These are phyloP conservation scores for Suhomyces kunorum DNA, from an alignment of 1,139 yeast genomes.

Conservation along the genomic window DNA sequence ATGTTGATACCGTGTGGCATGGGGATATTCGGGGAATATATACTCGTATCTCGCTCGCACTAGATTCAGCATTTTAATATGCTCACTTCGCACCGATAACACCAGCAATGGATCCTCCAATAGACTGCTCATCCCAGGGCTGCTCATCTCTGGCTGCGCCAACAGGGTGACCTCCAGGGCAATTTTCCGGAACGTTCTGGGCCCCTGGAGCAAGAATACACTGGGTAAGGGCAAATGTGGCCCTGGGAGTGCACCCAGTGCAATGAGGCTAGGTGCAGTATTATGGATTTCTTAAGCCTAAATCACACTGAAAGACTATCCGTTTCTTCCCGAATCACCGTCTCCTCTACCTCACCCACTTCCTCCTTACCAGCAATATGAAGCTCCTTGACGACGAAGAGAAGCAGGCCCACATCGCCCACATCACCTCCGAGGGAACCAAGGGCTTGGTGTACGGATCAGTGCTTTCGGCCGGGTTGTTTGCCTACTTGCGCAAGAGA, in stretches of 20 bases:
- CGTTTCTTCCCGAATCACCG: too few species aligned
- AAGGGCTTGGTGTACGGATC: constrained; percentile 46
- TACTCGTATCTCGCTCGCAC: background rate
- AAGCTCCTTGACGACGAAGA: constrained; percentile 44
- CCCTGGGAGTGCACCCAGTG: too few species aligned
- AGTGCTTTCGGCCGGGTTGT: constrained; percentile 36
- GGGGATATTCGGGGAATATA: background rate
- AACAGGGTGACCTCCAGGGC: background rate
- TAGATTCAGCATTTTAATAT: constrained; percentile 3
- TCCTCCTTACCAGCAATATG: constrained; percentile 24
- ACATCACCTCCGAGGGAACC: constrained; percentile 39
- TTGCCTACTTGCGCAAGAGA: constrained; percentile 33
- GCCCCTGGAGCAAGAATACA: too few species aligned
- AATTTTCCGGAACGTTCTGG: too few species aligned
- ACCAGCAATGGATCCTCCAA: too few species aligned
- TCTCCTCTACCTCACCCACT: background rate
- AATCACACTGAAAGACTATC: too few species aligned
- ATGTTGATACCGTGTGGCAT: constrained; percentile 4
- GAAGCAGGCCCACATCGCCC: constrained; percentile 42
- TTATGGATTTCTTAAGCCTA: too few species aligned
- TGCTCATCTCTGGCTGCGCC: too few species aligned
- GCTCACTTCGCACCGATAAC: constrained; percentile 1
- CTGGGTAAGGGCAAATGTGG: too few species aligned
- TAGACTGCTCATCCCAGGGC: too few species aligned
- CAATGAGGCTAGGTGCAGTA: too few species aligned